Evolutionary conservation across 495 filamentous ascomycete genomes (phyloP), one percentile per base, ranked within the genome.

Genomic region (Aspergillus kassunensis): DNA sequence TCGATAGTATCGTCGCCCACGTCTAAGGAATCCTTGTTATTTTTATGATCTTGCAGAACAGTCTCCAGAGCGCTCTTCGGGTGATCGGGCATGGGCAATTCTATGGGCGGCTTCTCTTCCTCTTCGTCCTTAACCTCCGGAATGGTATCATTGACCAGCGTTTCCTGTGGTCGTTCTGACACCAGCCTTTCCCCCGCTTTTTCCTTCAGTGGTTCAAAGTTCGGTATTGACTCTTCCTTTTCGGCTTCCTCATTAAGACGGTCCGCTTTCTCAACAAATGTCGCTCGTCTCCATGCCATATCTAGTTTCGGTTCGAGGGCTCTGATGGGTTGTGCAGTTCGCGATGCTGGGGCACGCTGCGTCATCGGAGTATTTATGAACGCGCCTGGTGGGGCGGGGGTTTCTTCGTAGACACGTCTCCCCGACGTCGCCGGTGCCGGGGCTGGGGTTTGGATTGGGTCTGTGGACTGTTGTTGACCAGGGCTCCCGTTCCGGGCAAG

Each of bases 1-100:
- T 83, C 73, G 37, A 87, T 77, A 1, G 82, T 86, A 44, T 80
- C 77, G 27, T 86, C 81, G 21, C 82, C 80, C 10, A 80, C 59
- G 15, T 70, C 68, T 10, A 78, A 62, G 2, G 61, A 55, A 15
- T 73, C 66, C 29, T 71, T 72, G 51, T 76, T 68, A 1, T 66
- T 67, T 48, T 67, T 76, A 23, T 71, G 70, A 45, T 82, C 74
- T 44, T 79, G 72, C 23, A 86, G 64, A 27, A 85, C 75, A 6
- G 76, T 75, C 54, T 75, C 73, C 4, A 80, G 55, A 2, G 68
- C 78, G 45, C 76, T 80, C 43, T 73, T 76, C 5, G 77, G 74
- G 15, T 76, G 51, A 24, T 72, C 70, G 0, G 75, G 76, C 30
- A 71, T 68, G 45, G 65, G 46, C 25, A 73, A 37, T 43, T 43